phyloP scores from a whole-genome alignment of 176 grass and related monocot genomes.

The Phyllostachys edulis region DNA sequence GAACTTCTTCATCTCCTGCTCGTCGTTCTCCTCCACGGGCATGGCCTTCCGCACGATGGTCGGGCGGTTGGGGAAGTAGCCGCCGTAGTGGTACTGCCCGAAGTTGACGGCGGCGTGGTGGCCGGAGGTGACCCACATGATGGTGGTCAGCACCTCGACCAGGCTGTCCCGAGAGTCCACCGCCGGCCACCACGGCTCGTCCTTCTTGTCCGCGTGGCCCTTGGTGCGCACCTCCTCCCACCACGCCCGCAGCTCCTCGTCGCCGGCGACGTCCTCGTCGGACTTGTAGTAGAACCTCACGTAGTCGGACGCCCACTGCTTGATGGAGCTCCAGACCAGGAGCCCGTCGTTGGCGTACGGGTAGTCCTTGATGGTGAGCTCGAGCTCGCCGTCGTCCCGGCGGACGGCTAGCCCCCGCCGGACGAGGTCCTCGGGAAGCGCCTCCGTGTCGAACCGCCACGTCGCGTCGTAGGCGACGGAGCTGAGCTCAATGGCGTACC shows the following conservation, averaged over 20 bases:
- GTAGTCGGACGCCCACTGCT: slow-evolving; percentile 59
- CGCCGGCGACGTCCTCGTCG: slow-evolving; percentile 34
- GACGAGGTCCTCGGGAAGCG: slow-evolving; percentile 72
- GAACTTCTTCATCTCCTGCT: slow-evolving; percentile 43
- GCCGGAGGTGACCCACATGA: slow-evolving; percentile 81
- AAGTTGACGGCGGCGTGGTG: slow-evolving; percentile 92
- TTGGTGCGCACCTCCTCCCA: slow-evolving; percentile 81
- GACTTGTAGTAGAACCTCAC: slow-evolving; percentile 57
- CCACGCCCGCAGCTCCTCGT: slow-evolving; percentile 67
- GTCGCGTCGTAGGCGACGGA: slow-evolving; percentile 54
- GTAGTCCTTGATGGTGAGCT: slow-evolving; percentile 75
- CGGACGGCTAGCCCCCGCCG: slow-evolving; percentile 65
- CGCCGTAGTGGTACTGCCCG: slow-evolving; percentile 80
- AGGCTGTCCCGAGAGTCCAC: slow-evolving; percentile 44
- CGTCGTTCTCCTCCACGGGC: slow-evolving; percentile 61
- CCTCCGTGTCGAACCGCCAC: slow-evolving; percentile 87
- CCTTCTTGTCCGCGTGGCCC: slow-evolving; percentile 89
- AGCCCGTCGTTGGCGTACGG: slow-evolving; percentile 77
- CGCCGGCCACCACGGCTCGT: slow-evolving; percentile 87
- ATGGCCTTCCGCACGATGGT: slow-evolving; percentile 58
- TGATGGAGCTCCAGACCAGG: slow-evolving; percentile 64
- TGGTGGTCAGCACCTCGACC: slow-evolving; percentile 54
- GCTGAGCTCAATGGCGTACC: slow-evolving; percentile 66
- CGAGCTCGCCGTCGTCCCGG: slow-evolving; percentile 38
- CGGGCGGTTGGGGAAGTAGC: slow-evolving; percentile 91